A percentile compares a stretch with the other conserved stretches of the same genome.
Evolutionary conservation across 1,284 basidiomycete species (phyloP).

Genomic region (Cutaneotrichosporon arboriforme): DNA sequence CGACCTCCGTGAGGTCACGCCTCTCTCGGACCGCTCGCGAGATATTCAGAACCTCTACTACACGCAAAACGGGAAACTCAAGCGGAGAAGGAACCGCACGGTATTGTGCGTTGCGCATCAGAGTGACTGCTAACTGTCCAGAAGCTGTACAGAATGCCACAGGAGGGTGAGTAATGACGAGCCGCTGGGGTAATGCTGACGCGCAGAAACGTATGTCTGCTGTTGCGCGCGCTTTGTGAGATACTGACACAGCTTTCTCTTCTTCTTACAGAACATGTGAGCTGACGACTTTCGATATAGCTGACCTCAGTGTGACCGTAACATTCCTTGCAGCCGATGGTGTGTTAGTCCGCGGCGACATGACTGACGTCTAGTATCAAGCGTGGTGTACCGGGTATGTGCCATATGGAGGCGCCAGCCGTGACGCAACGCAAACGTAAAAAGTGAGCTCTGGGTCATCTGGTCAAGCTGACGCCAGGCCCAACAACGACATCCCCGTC

Average conservation of each 20-base stretch:
- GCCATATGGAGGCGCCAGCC: constrained; percentile 42
- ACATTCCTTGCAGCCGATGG: constrained; percentile 46
- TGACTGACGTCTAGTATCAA: constrained; percentile 26
- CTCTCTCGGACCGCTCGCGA: constrained; percentile 7
- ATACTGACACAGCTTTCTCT: constrained; percentile 11
- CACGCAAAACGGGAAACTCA: constrained; percentile 26
- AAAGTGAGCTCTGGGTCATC: constrained; percentile 24
- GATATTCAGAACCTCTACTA: constrained; percentile 16
- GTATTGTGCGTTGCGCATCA: constrained; percentile 28
- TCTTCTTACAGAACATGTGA: constrained; percentile 33
- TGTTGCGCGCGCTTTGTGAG: background rate
- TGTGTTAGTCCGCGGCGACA: constrained; percentile 7
- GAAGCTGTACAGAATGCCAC: constrained; percentile 47
- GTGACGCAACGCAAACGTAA: constrained; percentile 34
- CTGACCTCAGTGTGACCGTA: constrained; percentile 42
- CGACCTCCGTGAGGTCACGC: background rate
- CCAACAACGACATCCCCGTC: constrained; percentile 28
- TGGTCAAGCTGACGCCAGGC: constrained; percentile 1
- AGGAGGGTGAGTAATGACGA: constrained; percentile 32
- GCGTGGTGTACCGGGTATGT: constrained; percentile 43
- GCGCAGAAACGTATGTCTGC: constrained; percentile 33
- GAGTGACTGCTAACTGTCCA: constrained; percentile 3
- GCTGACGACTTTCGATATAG: constrained; percentile 9
- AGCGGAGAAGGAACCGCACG: constrained; percentile 41
- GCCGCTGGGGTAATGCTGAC: constrained; percentile 2